These are phyloP conservation scores for Salpingoeca rosetta DNA, from an alignment of 78 protist species.

Conservation along the genomic window DNA sequence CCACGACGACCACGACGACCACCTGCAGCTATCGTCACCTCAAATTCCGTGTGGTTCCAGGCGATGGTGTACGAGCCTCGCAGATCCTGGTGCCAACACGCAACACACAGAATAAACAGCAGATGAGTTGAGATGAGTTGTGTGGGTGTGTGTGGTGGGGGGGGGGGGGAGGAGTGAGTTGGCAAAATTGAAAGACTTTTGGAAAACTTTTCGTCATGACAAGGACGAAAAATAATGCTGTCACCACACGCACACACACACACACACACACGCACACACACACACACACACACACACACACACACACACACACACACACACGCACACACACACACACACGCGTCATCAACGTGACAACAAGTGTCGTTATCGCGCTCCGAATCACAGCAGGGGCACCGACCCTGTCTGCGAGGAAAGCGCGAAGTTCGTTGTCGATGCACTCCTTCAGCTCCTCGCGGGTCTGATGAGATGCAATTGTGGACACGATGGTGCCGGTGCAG, in stretches of 20 bases:
- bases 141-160: too few relatives aligned
- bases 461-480: too few relatives aligned
- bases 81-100: constrained; percentile 3
- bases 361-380: not conserved
- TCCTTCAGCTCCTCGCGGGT: constrained; percentile 81
- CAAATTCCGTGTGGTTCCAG: constrained; percentile 76
- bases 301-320: not conserved
- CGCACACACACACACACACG: not conserved
- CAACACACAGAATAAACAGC: not conserved
- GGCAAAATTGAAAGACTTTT: too few relatives aligned
- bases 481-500: too few relatives aligned
- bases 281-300: not conserved
- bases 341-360: not conserved
- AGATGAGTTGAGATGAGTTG: not conserved
- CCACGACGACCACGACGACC: too few relatives aligned
- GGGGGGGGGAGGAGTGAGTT: too few relatives aligned
- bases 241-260: not conserved
- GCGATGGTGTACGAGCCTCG: constrained; percentile 13
- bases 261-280: not conserved
- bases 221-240: too few relatives aligned
- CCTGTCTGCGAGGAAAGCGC: constrained; percentile 34
- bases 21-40: too few relatives aligned
- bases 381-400: not conserved
- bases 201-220: too few relatives aligned
- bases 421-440: constrained; percentile 48